phyloP scores from a whole-genome alignment of 805 yeast species.

The Schwanniomyces vanrijiae region DNA sequence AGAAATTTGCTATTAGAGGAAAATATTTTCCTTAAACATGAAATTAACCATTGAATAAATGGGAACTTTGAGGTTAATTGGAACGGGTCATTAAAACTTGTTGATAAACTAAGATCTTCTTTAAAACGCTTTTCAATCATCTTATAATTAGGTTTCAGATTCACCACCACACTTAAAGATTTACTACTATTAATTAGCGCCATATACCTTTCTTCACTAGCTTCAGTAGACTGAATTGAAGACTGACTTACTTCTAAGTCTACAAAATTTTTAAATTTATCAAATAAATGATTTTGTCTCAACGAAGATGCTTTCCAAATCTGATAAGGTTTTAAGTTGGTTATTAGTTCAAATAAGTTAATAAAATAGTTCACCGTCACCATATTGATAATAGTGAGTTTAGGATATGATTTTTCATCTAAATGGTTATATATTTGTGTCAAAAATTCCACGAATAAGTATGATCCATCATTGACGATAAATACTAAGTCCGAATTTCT shows the following conservation, averaged over 20 bases:
- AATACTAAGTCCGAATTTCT: constrained; percentile 28
- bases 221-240: neutral
- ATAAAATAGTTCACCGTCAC: constrained; percentile 40
- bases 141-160: constrained; percentile 26
- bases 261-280: constrained; percentile 26
- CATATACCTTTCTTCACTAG: neutral
- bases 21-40: constrained; percentile 12
- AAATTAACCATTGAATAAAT: constrained; percentile 16
- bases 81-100: constrained; percentile 29
- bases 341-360: constrained; percentile 37
- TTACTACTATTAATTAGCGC: constrained; percentile 2
- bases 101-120: constrained; percentile 26
- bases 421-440: constrained; percentile 9
- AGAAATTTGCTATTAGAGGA: constrained; percentile 14
- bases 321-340: constrained; percentile 32
- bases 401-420: constrained; percentile 15
- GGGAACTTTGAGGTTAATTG: constrained; percentile 25
- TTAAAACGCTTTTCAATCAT: constrained; percentile 26
- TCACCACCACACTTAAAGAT: constrained; percentile 14
- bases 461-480: constrained; percentile 40
- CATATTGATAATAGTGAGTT: constrained; percentile 36
- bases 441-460: constrained; percentile 24
- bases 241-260: constrained; percentile 18
- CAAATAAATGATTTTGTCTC: constrained; percentile 20
- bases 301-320: constrained; percentile 40